These are phyloP conservation scores for Phytopythium aichiense DNA, from an alignment of 352 stramenopile genomes.

Conservation along the genomic window DNA sequence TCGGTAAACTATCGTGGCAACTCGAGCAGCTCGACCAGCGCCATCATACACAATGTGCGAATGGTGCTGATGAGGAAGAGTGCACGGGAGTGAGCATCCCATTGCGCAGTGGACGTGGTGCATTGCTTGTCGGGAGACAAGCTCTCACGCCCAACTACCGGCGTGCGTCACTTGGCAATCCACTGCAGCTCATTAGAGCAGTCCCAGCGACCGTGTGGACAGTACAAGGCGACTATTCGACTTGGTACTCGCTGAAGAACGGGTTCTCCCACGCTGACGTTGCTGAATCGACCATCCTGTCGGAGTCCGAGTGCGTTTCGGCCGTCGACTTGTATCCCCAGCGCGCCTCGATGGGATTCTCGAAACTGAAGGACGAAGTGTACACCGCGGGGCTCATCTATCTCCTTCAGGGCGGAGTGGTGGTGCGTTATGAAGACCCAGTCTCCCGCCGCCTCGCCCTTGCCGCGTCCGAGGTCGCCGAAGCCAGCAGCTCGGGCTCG, in stretches of 20 bases:
- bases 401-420: constrained; percentile 42
- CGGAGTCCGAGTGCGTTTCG: neutral
- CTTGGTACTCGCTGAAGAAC: constrained; percentile 4
- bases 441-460: constrained; percentile 17
- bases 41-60: constrained; percentile 20
- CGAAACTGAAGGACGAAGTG: constrained; percentile 10
- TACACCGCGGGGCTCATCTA: constrained; percentile 42
- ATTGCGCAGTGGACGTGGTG: constrained; percentile 13
- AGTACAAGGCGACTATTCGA: constrained; percentile 5
- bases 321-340: neutral
- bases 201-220: constrained; percentile 10
- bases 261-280: neutral
- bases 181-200: constrained; percentile 7
- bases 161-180: neutral
- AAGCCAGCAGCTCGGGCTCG: constrained; percentile 13
- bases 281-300: neutral
- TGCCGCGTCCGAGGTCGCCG: constrained; percentile 9
- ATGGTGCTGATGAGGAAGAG: constrained; percentile 10
- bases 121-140: constrained; percentile 28
- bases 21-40: constrained; percentile 20
- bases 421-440: constrained; percentile 18
- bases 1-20: constrained; percentile 41
- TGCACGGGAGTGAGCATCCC: constrained; percentile 35
- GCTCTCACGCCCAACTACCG: constrained; percentile 19
- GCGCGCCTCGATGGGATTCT: neutral